Evolutionary conservation across 768 basidiomycete genomes (phyloP).

Genomic region (Tricholoma flavovirens): DNA sequence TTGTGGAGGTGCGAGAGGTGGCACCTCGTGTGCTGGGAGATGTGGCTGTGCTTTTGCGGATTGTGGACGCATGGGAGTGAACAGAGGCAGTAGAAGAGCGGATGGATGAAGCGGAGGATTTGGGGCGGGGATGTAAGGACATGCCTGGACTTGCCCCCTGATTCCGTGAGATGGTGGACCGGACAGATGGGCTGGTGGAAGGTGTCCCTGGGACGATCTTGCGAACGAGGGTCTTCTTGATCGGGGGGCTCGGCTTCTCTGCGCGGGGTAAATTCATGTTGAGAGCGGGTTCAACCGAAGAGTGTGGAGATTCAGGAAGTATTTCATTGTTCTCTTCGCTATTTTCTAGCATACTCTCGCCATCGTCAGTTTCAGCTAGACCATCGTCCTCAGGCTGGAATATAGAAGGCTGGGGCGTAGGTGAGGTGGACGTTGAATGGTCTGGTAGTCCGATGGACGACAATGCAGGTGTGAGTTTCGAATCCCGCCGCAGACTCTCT

Average conservation of each 20-base stretch:
- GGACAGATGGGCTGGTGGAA: background rate
- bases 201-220: conserved; percentile 2
- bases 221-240: conserved; percentile 25
- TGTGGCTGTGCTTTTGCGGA: conserved; percentile 19
- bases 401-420: conserved; percentile 16
- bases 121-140: conserved; percentile 13
- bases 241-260: conserved; percentile 1
- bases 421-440: conserved; percentile 12
- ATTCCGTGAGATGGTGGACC: conserved; percentile 1
- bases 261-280: background rate
- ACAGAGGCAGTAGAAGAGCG: conserved; percentile 20
- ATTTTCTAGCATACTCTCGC: conserved; percentile 1
- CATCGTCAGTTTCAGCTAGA: conserved; percentile 7
- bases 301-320: conserved; percentile 3
- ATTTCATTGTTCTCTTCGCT: background rate
- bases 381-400: conserved; percentile 16
- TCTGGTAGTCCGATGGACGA: conserved; percentile 13
- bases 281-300: background rate
- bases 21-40: conserved; percentile 12
- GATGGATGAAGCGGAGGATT: conserved; percentile 29
- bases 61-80: conserved; percentile 25
- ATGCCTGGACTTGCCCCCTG: background rate
- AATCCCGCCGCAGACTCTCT: conserved; percentile 55
- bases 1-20: conserved; percentile 14
- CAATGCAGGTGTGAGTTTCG: conserved; percentile 57